Conservation (phyloP, 108 stramenopile genomes). For the Craspedostauros australis region DNA sequence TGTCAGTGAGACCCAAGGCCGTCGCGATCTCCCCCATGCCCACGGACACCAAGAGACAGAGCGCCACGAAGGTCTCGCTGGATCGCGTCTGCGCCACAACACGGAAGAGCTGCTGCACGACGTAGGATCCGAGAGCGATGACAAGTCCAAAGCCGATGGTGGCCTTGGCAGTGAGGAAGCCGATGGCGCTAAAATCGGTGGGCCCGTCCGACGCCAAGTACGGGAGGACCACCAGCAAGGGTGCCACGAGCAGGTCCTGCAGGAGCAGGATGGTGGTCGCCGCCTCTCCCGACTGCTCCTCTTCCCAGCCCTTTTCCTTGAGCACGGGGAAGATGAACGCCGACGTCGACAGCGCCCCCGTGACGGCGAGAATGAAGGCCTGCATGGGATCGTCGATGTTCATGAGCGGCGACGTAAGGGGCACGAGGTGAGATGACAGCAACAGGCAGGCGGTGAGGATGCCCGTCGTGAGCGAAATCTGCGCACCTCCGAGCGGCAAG, state of each 20-base stretch:
- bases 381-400: slow-evolving; percentile 50
- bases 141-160: slow-evolving; percentile 58
- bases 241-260: slow-evolving; percentile 75
- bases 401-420: slow-evolving; percentile 34
- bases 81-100: slow-evolving; percentile 49
- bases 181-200: slow-evolving; percentile 51
- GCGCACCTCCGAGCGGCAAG: slow-evolving; percentile 52
- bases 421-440: slow-evolving; percentile 20
- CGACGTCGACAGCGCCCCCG: slow-evolving; percentile 57
- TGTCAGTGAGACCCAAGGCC: slow-evolving; percentile 55
- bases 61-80: slow-evolving; percentile 72
- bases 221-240: slow-evolving; percentile 59
- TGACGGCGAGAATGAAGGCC: slow-evolving; percentile 51
- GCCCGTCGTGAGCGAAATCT: slow-evolving; percentile 48
- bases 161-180: slow-evolving; percentile 58
- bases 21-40: slow-evolving; percentile 66
- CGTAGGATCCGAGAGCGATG: slow-evolving; percentile 38
- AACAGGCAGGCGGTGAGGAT: slow-evolving; percentile 40
- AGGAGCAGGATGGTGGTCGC: slow-evolving; percentile 58
- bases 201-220: slow-evolving; percentile 46
- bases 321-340: slow-evolving; percentile 72
- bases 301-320: slow-evolving; percentile 64
- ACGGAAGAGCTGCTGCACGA: slow-evolving; percentile 41
- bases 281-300: slow-evolving; percentile 44
- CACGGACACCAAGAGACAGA: slow-evolving; percentile 50